Evolutionary conservation across 179 eudicot genomes (phyloP).

Genomic region (Heliamphora pulchella): DNA sequence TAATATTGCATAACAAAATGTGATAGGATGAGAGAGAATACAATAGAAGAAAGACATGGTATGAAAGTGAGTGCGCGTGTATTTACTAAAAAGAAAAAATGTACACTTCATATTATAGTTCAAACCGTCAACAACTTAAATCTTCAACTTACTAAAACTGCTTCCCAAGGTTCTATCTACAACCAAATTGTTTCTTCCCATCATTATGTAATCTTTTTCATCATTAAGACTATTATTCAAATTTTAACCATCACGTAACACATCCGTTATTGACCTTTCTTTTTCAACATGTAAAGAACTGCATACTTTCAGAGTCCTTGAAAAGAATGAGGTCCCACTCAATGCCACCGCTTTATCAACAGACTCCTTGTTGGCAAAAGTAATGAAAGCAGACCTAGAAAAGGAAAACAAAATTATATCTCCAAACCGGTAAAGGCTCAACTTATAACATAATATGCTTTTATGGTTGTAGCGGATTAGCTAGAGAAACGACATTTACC

Average conservation of each 20-base stretch:
- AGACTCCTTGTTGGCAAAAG: constrained; percentile 24
- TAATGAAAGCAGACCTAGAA: constrained; percentile 23
- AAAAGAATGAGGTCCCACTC: constrained; percentile 30
- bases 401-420: background rate
- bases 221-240: background rate
- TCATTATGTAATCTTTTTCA: background rate
- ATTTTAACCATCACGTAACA: background rate
- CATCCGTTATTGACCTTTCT: background rate
- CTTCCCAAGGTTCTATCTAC: background rate
- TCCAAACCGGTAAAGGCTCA: background rate
- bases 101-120: too few species aligned
- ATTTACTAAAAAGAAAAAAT: too few species aligned
- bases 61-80: too few species aligned
- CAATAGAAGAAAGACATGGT: too few species aligned
- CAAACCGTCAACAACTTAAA: background rate
- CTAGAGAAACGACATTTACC: constrained; percentile 19
- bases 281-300: constrained; percentile 5
- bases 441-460: background rate
- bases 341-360: constrained; percentile 24
- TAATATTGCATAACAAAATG: too few species aligned
- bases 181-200: background rate
- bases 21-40: too few species aligned
- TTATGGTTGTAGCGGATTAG: background rate
- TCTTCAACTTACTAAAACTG: background rate
- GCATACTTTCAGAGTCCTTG: constrained; percentile 25